Evolutionary conservation across 1,284 basidiomycete species (phyloP).

Genomic region (Apiotrichum montevideense): DNA sequence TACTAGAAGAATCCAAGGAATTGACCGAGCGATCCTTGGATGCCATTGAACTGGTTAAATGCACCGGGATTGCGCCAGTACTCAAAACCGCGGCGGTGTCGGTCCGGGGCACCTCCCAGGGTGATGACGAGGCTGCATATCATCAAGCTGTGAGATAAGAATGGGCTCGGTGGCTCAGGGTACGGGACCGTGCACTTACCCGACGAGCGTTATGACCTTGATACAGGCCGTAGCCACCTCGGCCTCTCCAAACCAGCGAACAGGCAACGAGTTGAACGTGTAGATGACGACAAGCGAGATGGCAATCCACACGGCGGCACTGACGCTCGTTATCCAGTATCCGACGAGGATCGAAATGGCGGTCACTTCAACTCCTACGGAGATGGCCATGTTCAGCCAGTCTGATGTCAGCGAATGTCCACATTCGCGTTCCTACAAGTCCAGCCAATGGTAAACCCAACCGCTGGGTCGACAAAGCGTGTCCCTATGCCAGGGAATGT

Average conservation of each 20-base stretch:
- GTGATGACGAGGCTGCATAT: conserved; percentile 62
- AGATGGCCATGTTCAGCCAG: conserved; percentile 62
- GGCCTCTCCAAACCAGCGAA: conserved; percentile 35
- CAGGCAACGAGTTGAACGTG: conserved; percentile 1
- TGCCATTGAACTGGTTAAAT: conserved; percentile 34
- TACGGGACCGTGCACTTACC: not conserved
- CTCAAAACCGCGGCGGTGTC: conserved; percentile 48
- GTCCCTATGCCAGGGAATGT: conserved; percentile 7
- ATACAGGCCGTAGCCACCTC: conserved; percentile 56
- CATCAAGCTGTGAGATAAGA: conserved; percentile 50
- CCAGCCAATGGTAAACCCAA: conserved; percentile 77
- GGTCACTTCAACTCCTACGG: conserved; percentile 71
- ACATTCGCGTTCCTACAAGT: conserved; percentile 47
- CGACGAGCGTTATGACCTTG: conserved; percentile 65
- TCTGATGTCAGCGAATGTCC: conserved; percentile 27
- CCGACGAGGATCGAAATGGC: conserved; percentile 69
- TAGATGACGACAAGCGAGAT: conserved; percentile 55
- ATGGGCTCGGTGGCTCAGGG: not conserved
- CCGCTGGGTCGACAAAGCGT: conserved; percentile 54
- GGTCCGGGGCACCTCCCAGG: conserved; percentile 59
- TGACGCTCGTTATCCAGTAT: conserved; percentile 59
- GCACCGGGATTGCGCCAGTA: conserved; percentile 66
- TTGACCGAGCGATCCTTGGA: conserved; percentile 8
- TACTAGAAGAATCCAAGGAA: conserved; percentile 24
- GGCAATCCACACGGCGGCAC: conserved; percentile 64